Evolutionary conservation across 1,139 yeast species (phyloP), one percentile per base, ranked within the genome.

Genomic region (Blastobotrys apis): DNA sequence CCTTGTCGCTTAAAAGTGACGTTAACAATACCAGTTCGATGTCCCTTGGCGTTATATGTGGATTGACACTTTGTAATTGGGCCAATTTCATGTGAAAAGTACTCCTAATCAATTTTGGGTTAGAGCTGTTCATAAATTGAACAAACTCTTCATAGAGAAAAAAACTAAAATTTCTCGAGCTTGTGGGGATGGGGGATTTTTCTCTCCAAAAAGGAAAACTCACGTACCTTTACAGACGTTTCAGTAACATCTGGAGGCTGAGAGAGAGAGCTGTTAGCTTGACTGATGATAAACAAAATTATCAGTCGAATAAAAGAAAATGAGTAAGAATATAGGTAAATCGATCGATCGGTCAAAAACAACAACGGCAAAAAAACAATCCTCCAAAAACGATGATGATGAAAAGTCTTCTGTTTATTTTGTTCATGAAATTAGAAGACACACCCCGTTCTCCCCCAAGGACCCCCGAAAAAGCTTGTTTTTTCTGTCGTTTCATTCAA

Each of bases 21-120:
- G 50, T 94, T 87, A 50, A 95, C 96, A 69, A 80, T 78, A 66
- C 98, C 98, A 55, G 84, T 84, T 54, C 95, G 87, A 66, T 80
- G 81, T 44, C 98, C 98, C 63, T 77, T 81, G 67, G 84, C 87
- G 64, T 86, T 87, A 74, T 85, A 92, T 54, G 83, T 75, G 60
- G 90, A 76, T 47, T 78, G 73, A 62, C 86, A 81, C 53, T 75
- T 74, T 54, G 72, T 72, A 56, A 92, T 87, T 55, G 90, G 87
- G 57, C 98, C 98, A 58, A 92, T 78, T 69, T 85, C 88, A 49
- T 84, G 75, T 61, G 81, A 77, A 68, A 92, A 88, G 69, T 87
- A 92, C 69, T 87, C 95, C 95, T 87, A 73, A 43, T 36, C 31
- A 9, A 16, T 22, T 10, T 40, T 39, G 38, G 39, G 39, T 15